Percentiles rank a stretch among this genome's conserved stretches.
Conservation (phyloP, 371 early-diverging fungal species). For the Actinomucor elegans region DNA sequence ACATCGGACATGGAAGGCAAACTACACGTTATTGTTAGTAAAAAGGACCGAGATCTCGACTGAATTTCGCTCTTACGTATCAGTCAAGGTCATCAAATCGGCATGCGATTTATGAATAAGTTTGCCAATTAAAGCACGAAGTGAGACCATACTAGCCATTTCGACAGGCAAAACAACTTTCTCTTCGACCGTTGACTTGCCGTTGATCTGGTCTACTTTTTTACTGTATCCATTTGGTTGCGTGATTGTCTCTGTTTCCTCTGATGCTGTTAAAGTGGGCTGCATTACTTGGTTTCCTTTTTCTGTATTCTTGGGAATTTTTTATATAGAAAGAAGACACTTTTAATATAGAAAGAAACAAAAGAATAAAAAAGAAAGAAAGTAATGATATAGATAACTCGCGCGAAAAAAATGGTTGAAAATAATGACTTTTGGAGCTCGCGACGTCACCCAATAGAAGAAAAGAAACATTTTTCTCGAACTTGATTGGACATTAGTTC, state of each 20-base stretch:
- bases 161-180: constrained; percentile 44
- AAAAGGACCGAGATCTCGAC: no score
- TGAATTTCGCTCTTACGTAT: constrained; percentile 57
- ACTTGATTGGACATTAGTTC: no score
- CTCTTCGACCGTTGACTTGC: constrained; percentile 6
- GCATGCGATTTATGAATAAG: constrained; percentile 55
- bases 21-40: no score
- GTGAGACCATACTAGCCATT: constrained; percentile 60
- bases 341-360: no score
- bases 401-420: neutral
- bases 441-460: no score
- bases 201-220: neutral
- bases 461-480: no score
- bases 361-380: no score
- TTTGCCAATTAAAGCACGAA: constrained; percentile 57
- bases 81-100: constrained; percentile 58
- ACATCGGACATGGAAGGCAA: constrained; percentile 60
- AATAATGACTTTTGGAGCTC: no score
- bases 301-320: no score
- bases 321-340: no score
- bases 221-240: constrained; percentile 8
- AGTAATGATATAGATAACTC: neutral
- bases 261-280: constrained; percentile 8
- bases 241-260: constrained; percentile 5
- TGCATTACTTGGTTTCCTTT: constrained; percentile 13